A percentile compares a stretch with the other conserved stretches of the same genome.
Evolutionary conservation across 2,329 filamentous ascomycete genomes (phyloP).

Genomic region (Paecilomyces formosus): DNA sequence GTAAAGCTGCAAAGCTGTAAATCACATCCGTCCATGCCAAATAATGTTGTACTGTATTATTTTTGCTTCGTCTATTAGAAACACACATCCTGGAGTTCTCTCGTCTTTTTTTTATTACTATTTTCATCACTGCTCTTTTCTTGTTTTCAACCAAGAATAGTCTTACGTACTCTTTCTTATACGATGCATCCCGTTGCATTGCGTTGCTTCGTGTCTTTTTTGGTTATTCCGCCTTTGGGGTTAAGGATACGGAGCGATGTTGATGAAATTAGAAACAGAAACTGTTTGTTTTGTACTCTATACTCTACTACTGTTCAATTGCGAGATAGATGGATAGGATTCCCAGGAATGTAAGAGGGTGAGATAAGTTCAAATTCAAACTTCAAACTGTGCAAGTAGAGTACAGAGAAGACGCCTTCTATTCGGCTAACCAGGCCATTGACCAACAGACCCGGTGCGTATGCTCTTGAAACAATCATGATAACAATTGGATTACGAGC

Average conservation of each 20-base stretch:
- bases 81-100: not conserved
- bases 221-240: too few species aligned
- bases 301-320: too few species aligned
- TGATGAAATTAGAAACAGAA: too few species aligned
- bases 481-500: not conserved
- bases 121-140: not conserved
- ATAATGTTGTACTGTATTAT: constrained; percentile 7
- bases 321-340: too few species aligned
- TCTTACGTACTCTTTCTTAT: too few species aligned
- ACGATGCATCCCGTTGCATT: not conserved
- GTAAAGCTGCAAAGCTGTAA: constrained; percentile 7
- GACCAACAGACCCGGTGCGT: not conserved
- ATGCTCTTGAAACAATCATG: not conserved
- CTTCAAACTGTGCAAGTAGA: not conserved
- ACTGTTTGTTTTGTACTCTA: too few species aligned
- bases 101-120: not conserved
- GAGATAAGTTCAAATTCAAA: too few species aligned
- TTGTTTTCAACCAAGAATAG: not conserved
- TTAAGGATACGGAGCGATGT: too few species aligned
- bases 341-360: too few species aligned
- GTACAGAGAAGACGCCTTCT: not conserved
- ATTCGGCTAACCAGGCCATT: not conserved
- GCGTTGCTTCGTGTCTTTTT: too few species aligned
- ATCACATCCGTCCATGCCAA: not conserved
- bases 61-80: not conserved